phyloP scores from a whole-genome alignment of 768 basidiomycete species.

The Dioszegia crocea region DNA sequence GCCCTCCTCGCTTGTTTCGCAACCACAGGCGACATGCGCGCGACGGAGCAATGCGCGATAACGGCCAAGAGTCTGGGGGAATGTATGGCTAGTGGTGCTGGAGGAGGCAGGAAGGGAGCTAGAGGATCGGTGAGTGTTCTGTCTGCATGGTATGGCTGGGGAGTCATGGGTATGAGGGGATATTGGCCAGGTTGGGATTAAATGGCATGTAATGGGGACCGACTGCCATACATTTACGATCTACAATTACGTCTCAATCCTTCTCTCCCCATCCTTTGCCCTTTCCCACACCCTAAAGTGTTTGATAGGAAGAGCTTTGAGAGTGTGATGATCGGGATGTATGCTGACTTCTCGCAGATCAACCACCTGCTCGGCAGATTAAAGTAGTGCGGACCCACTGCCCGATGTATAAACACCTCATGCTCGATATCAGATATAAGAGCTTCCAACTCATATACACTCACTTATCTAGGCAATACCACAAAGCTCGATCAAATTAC shows the following conservation, averaged over 20 bases:
- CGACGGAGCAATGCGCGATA: constrained; percentile 34
- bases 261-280: no score
- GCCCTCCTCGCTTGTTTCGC: constrained; percentile 48
- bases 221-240: no score
- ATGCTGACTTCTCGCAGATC: background rate
- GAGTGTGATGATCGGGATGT: no score
- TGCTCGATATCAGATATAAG: no score
- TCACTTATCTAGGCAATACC: no score
- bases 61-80: constrained; percentile 40
- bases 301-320: no score
- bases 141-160: background rate
- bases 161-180: background rate
- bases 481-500: no score
- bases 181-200: background rate
- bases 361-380: constrained; percentile 4
- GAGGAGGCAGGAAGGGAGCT: constrained; percentile 20
- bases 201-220: no score
- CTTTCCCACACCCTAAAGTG: no score
- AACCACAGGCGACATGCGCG: constrained; percentile 38
- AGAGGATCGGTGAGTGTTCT: constrained; percentile 30
- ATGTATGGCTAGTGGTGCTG: constrained; percentile 39
- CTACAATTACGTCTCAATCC: no score
- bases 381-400: background rate
- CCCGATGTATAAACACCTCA: no score
- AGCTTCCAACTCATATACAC: no score